Conservation (phyloP, 2,329 filamentous ascomycete genomes). For the Beauveria australis region DNA sequence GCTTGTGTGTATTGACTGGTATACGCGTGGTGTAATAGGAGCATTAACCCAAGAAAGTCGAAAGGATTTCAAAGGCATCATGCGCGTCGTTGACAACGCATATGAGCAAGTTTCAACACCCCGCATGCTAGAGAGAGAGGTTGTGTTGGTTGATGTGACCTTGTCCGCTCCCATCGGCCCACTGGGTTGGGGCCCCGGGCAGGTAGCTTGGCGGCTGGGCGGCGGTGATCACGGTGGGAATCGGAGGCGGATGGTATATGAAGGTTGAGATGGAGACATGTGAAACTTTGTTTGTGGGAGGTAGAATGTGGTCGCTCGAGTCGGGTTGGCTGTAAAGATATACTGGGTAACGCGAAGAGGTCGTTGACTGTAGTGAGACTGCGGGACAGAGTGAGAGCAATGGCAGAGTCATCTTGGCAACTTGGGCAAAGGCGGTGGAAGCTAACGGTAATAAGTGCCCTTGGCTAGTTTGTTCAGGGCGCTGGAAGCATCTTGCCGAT, state of each 20-base stretch:
- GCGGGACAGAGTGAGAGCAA: no score
- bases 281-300: background rate
- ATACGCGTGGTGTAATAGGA: background rate
- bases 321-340: background rate
- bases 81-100: background rate
- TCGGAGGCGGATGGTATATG: background rate
- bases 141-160: background rate
- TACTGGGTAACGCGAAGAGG: no score
- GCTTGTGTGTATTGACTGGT: background rate
- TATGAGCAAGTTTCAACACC: background rate
- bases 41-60: background rate
- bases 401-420: no score
- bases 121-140: background rate
- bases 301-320: background rate
- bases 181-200: background rate
- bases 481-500: conserved; percentile 2
- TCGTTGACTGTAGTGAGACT: background rate
- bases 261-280: background rate
- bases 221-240: background rate
- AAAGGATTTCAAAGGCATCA: background rate
- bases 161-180: background rate
- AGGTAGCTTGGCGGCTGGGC: background rate
- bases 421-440: background rate
- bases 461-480: background rate
- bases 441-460: background rate